Conservation (phyloP, 2,329 filamentous ascomycete genomes). For the Epichloe bromicola region DNA sequence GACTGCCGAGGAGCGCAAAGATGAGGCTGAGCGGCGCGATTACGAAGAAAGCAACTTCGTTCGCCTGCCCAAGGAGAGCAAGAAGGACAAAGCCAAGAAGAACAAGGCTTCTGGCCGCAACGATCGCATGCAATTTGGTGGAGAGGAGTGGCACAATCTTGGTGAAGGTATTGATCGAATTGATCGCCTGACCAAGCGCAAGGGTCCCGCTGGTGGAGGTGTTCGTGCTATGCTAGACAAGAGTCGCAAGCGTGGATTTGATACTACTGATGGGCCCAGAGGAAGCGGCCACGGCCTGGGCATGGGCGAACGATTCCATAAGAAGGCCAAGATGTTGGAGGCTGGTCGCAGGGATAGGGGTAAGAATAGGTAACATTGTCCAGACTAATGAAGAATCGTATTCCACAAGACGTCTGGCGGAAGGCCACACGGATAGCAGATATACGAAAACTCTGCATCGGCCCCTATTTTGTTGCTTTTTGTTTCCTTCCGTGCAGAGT, state of each 20-base stretch:
- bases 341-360: constrained; percentile 31
- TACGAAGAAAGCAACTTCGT: constrained; percentile 93
- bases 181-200: constrained; percentile 64
- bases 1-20: constrained; percentile 60
- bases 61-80: constrained; percentile 72
- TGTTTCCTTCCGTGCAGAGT: too few species aligned
- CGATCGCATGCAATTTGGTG: constrained; percentile 59
- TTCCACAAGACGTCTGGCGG: neutral
- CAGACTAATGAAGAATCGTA: neutral
- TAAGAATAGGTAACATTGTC: constrained; percentile 21
- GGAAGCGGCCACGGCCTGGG: constrained; percentile 44
- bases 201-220: constrained; percentile 39
- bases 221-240: constrained; percentile 59
- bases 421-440: too few species aligned
- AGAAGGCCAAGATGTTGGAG: constrained; percentile 47
- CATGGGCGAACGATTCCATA: constrained; percentile 64
- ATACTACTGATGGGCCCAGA: constrained; percentile 55
- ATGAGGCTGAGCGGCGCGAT: constrained; percentile 63
- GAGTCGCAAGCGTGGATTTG: constrained; percentile 68
- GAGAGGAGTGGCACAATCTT: constrained; percentile 84
- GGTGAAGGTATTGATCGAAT: constrained; percentile 81
- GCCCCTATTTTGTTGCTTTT: too few species aligned
- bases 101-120: constrained; percentile 35
- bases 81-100: constrained; percentile 68
- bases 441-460: too few species aligned